Evolutionary conservation across 1,284 basidiomycete species (phyloP).

Genomic region (Fistulina hepatica): DNA sequence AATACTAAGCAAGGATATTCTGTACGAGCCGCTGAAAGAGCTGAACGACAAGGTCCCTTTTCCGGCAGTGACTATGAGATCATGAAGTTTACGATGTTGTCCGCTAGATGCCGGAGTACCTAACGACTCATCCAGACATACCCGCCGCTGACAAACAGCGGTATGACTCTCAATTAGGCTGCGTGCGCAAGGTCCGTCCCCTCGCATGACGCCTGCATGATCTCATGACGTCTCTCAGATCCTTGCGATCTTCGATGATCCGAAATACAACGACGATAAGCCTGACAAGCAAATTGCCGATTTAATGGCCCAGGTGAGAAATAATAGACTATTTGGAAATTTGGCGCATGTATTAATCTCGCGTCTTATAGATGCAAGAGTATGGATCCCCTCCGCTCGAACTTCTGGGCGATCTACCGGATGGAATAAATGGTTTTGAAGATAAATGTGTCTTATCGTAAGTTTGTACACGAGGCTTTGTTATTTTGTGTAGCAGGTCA

Average conservation of each 20-base stretch:
- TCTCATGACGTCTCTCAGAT: too few species aligned
- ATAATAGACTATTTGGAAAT: conserved; percentile 16
- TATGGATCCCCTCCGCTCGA: neutral
- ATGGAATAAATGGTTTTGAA: neutral
- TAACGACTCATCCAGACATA: conserved; percentile 44
- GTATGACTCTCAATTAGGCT: conserved; percentile 57
- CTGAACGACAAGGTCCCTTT: conserved; percentile 64
- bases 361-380: conserved; percentile 5
- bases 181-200: conserved; percentile 52
- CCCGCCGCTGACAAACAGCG: conserved; percentile 54
- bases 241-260: conserved; percentile 63
- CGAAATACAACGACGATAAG: conserved; percentile 54
- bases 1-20: conserved; percentile 87
- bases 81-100: conserved; percentile 1
- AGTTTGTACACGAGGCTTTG: too few species aligned
- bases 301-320: conserved; percentile 79
- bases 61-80: conserved; percentile 2
- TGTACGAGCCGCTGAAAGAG: conserved; percentile 90
- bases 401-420: neutral
- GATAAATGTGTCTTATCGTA: too few species aligned
- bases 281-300: conserved; percentile 45
- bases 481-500: too few species aligned
- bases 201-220: too few species aligned
- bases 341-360: neutral
- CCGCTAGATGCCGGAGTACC: conserved; percentile 73